Evolutionary conservation across 23 red algal species (phyloP).

Genomic region (Chondrus crispus): DNA sequence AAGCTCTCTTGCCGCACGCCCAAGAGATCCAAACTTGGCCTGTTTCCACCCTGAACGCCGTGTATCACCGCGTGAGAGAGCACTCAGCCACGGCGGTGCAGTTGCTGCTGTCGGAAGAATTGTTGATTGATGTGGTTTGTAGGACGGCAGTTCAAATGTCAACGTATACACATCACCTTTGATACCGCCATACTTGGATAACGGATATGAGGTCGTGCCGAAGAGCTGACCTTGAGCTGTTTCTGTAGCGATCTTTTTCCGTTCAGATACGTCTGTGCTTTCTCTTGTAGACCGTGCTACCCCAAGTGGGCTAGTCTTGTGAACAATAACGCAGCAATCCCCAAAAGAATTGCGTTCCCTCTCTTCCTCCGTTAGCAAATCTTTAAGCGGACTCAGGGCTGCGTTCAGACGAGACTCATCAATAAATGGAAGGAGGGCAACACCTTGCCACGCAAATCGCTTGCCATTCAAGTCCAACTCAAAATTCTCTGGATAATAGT

Average conservation of each 20-base stretch:
- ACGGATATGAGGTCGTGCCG: slow-evolving; percentile 32
- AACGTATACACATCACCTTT: background rate
- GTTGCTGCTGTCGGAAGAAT: slow-evolving; percentile 9
- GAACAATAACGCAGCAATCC: slow-evolving; percentile 3
- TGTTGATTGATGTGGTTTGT: slow-evolving; percentile 2
- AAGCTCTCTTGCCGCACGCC: slow-evolving; percentile 47
- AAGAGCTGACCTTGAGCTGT: slow-evolving; percentile 34
- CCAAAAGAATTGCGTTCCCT: slow-evolving; percentile 56
- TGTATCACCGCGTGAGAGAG: background rate
- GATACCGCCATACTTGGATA: background rate
- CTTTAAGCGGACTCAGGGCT: slow-evolving; percentile 21
- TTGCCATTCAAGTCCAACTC: slow-evolving; percentile 94
- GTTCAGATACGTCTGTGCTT: background rate
- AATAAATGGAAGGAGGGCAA: slow-evolving; percentile 90
- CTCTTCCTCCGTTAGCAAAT: slow-evolving; percentile 45
- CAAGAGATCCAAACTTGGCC: slow-evolving; percentile 44
- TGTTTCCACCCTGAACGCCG: slow-evolving; percentile 34
- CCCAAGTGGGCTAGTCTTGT: slow-evolving; percentile 1
- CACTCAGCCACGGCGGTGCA: background rate
- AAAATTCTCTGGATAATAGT: slow-evolving; percentile 95
- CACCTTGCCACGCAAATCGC: slow-evolving; percentile 93
- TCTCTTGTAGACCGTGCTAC: background rate
- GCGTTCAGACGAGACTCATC: slow-evolving; percentile 72
- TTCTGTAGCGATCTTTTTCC: slow-evolving; percentile 11
- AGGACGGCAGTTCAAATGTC: slow-evolving; percentile 42